These are phyloP conservation scores for Ustilago shanxiensis DNA, from an alignment of 1,284 basidiomycete genomes.

Conservation along the genomic window DNA sequence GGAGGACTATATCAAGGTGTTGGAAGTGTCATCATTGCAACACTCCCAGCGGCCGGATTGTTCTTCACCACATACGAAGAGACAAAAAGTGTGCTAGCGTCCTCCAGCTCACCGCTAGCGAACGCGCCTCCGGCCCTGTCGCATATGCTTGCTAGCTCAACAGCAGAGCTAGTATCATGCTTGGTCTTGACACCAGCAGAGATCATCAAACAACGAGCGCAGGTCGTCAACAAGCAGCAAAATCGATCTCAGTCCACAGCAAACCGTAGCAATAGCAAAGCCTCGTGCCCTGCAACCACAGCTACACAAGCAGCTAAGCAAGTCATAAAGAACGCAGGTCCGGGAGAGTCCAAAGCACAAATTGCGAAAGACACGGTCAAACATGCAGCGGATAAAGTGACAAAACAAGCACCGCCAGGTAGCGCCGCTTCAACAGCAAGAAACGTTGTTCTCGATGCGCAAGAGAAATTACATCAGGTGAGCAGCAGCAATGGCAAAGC, in stretches of 20 bases:
- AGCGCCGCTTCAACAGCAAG: constrained; percentile 44
- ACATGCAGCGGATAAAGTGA: constrained; percentile 37
- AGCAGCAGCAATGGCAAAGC: constrained; percentile 7
- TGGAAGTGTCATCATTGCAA: constrained; percentile 95
- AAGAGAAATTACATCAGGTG: constrained; percentile 23
- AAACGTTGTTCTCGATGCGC: constrained; percentile 36
- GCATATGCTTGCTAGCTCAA: constrained; percentile 52
- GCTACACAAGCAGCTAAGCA: constrained; percentile 35
- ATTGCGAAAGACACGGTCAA: constrained; percentile 33
- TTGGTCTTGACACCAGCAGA: constrained; percentile 62
- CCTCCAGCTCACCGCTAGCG: constrained; percentile 38
- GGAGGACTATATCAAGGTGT: constrained; percentile 92
- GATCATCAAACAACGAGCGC: constrained; percentile 62
- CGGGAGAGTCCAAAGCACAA: constrained; percentile 15
- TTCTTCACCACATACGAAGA: constrained; percentile 65
- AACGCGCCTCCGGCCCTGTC: constrained; percentile 42
- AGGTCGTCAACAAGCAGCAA: constrained; percentile 55
- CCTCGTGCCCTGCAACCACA: constrained; percentile 22
- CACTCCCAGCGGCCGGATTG: constrained; percentile 80
- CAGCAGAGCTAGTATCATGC: constrained; percentile 63
- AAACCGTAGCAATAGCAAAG: not conserved
- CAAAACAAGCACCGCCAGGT: constrained; percentile 36
- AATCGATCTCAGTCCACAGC: not conserved
- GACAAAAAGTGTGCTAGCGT: constrained; percentile 47
- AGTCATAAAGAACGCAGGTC: constrained; percentile 12